Base-by-base conservation (phyloP, 2,329 filamentous ascomycete genomes). In the Xylaria sp. region DNA sequence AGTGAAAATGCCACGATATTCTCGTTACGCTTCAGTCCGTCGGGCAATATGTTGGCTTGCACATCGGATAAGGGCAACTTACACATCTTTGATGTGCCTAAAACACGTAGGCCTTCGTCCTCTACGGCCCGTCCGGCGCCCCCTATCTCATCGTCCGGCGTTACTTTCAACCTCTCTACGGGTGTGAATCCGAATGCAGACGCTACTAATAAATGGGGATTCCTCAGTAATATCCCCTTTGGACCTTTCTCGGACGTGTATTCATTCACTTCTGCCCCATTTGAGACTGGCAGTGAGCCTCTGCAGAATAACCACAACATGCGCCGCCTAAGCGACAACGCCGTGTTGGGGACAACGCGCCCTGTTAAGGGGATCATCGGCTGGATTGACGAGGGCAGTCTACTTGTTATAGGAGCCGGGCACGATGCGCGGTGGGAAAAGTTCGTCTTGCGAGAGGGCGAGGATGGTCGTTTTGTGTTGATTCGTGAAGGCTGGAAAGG, bases 51-150 rank as follows among this genome's bases (percentile, higher is more conserved):
- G 76, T 85, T 98, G 11, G 96, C 96, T 29, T 95, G 94, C 68
- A 98, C 95, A 0, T 97, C 94, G 1, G 96, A 99, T 83, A 99
- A 98, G 80, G 94, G 93, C 5, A 99, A 94, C 0, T 84, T 99
- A 11, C 96, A 99, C 79, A 87, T 99, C 42, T 99, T 97, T 76
- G 94, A 98, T 75, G 85, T 97, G 0, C 90, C 91, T 3, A 85
- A 87, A 66, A 81, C 83, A 9, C 83, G 74, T 38, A 82, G 57
- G 81, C 61, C 71, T 39, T 11, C 58, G 13, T 71, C 69, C 4
- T 60, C 64, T 49, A 49, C 72, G 61, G 57, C 69, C 58, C 65
- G 68, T 17, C 36, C 69, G 50, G 55, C 60, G n/a, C 61, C 66
- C 50, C 74, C 71, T 61, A 59, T 55, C 42, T 61, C 69, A n/a